These are phyloP conservation scores for Xylariaceae sp. DNA, from an alignment of 2,329 filamentous ascomycete genomes.

Conservation along the genomic window DNA sequence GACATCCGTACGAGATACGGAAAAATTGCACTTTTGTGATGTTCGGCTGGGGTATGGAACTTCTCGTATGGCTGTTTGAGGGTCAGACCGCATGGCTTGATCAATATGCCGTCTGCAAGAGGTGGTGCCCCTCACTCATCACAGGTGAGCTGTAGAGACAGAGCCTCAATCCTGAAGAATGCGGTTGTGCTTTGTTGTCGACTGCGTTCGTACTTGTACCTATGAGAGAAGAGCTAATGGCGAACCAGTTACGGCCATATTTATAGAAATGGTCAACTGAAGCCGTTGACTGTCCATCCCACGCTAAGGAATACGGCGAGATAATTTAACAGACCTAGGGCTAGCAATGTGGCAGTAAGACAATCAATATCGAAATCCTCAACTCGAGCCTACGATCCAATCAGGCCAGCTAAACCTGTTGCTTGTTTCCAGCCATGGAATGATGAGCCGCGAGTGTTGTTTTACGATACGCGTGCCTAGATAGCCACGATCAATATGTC, in stretches of 20 bases:
- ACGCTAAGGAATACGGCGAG: neutral
- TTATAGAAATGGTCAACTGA: neutral
- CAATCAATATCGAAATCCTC: neutral
- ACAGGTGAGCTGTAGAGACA: neutral
- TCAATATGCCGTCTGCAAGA: neutral
- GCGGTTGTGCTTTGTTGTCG: neutral
- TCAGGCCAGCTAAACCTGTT: too few species aligned
- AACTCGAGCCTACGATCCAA: neutral
- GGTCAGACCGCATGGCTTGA: neutral
- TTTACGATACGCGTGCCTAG: too few species aligned
- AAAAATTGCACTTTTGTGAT: neutral
- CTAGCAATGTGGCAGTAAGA: neutral
- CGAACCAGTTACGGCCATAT: neutral
- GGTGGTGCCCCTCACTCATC: neutral
- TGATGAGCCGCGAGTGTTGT: too few species aligned
- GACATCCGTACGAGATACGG: too few species aligned
- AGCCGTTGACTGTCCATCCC: too few species aligned
- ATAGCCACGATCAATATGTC: neutral
- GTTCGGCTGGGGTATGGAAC: neutral
- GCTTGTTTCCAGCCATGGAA: too few species aligned
- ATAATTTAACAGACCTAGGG: neutral
- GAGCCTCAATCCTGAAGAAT: slow-evolving; percentile 12
- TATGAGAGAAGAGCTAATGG: neutral
- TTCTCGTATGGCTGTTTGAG: neutral
- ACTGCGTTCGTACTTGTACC: too few species aligned